Evolutionary conservation across 2,329 filamentous ascomycete genomes (phyloP).

Genomic region (Xylariomycetidae sp.): DNA sequence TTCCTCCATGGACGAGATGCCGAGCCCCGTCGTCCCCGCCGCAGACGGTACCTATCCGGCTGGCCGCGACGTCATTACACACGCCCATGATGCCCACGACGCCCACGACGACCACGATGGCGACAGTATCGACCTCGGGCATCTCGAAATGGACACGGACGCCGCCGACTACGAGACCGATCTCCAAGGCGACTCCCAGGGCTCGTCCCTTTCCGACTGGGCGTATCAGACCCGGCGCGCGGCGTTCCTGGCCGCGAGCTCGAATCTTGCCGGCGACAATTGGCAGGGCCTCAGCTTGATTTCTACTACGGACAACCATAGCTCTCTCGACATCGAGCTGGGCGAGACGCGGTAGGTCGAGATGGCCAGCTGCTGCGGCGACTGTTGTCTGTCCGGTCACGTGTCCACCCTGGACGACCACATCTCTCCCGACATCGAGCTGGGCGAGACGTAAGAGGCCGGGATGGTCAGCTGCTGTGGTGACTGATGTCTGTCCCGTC

Average conservation of each 20-base stretch:
- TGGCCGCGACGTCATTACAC: too few species aligned
- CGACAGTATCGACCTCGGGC: constrained; percentile 4
- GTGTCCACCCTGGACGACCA: constrained; percentile 36
- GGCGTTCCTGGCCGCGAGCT: constrained; percentile 25
- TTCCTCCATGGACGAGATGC: too few species aligned
- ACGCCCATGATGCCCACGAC: too few species aligned
- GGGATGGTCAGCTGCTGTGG: too few species aligned
- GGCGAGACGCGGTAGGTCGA: too few species aligned
- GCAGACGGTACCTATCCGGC: neutral
- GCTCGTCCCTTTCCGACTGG: constrained; percentile 21
- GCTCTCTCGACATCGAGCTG: constrained; percentile 28
- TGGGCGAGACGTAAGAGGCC: too few species aligned
- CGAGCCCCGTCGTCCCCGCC: too few species aligned
- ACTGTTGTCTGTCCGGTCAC: too few species aligned
- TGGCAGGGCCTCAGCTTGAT: constrained; percentile 26
- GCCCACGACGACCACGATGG: constrained; percentile 8
- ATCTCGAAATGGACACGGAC: neutral
- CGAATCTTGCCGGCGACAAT: constrained; percentile 15
- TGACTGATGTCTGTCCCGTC: too few species aligned
- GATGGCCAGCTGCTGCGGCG: too few species aligned
- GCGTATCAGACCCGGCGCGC: constrained; percentile 22
- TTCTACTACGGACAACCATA: constrained; percentile 35
- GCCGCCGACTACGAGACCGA: constrained; percentile 15
- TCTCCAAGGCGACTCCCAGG: constrained; percentile 24
- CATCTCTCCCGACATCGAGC: constrained; percentile 27